Conservation (phyloP, 371 early-diverging fungal species). For the Mycotypha africana region DNA sequence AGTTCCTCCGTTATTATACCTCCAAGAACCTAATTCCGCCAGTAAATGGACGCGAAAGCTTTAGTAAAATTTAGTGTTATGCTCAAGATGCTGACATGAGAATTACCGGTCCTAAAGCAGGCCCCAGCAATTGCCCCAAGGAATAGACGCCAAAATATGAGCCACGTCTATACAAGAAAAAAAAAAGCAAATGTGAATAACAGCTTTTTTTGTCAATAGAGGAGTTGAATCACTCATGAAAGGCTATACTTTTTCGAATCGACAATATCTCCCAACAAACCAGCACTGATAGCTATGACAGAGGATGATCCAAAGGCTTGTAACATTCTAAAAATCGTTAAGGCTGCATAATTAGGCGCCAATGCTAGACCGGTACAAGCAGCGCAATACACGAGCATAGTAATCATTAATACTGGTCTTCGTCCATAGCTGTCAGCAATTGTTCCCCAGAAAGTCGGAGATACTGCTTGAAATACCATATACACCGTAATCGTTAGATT, state of each 20-base stretch:
- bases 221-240: too few relatives aligned
- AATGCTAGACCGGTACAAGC: conserved; percentile 57
- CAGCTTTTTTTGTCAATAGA: too few relatives aligned
- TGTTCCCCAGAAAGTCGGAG: conserved; percentile 57
- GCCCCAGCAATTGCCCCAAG: conserved; percentile 44
- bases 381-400: conserved; percentile 48
- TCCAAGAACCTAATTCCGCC: too few relatives aligned
- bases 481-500: conserved; percentile 25
- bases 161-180: conserved; percentile 33
- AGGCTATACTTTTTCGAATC: conserved; percentile 7
- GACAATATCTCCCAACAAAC: conserved; percentile 11
- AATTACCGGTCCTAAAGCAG: conserved; percentile 22
- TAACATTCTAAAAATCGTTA: conserved; percentile 51
- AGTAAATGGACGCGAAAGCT: too few relatives aligned
- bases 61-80: too few relatives aligned
- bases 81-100: too few relatives aligned
- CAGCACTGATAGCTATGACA: conserved; percentile 46
- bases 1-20: conserved; percentile 8
- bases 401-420: conserved; percentile 51
- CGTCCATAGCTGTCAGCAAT: conserved; percentile 57
- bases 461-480: conserved; percentile 29
- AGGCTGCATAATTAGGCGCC: conserved; percentile 36
- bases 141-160: conserved; percentile 52
- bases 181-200: too few relatives aligned
- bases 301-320: conserved; percentile 62